These are phyloP conservation scores for Phialemoniopsis sp. DNA, from an alignment of 2,329 filamentous ascomycete genomes.

Conservation along the genomic window DNA sequence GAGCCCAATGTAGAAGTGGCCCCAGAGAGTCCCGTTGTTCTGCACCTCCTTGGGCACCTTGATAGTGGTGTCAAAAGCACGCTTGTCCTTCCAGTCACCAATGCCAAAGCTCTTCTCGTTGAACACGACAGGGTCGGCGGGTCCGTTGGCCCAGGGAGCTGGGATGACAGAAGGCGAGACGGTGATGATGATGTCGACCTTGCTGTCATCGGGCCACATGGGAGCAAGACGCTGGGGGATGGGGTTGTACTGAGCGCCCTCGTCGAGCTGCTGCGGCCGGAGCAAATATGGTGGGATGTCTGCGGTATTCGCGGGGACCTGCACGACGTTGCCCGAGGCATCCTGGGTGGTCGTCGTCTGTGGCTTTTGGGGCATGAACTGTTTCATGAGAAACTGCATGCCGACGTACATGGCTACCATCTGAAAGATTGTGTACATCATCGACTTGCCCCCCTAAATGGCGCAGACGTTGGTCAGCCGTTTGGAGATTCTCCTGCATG, in stretches of 20 bases:
- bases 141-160: conserved; percentile 60
- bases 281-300: conserved; percentile 61
- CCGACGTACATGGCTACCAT: conserved; percentile 54
- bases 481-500: conserved; percentile 16
- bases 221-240: conserved; percentile 73
- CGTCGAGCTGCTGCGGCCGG: conserved; percentile 56
- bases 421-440: conserved; percentile 44
- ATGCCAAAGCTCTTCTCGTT: conserved; percentile 77
- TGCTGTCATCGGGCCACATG: conserved; percentile 78
- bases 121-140: conserved; percentile 67
- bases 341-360: conserved; percentile 40
- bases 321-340: conserved; percentile 47
- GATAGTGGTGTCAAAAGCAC: conserved; percentile 74
- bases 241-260: conserved; percentile 58
- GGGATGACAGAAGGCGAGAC: conserved; percentile 72
- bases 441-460: conserved; percentile 13
- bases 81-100: conserved; percentile 74
- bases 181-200: conserved; percentile 80
- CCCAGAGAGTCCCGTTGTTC: conserved; percentile 90
- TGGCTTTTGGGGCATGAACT: conserved; percentile 41
- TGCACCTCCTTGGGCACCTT: conserved; percentile 75
- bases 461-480: conserved; percentile 4
- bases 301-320: conserved; percentile 48
- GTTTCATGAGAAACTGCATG: conserved; percentile 54
- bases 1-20: conserved; percentile 86